phyloP scores from a whole-genome alignment of 2,329 filamentous ascomycete species.

The Colletotrichum orchidophilum region DNA sequence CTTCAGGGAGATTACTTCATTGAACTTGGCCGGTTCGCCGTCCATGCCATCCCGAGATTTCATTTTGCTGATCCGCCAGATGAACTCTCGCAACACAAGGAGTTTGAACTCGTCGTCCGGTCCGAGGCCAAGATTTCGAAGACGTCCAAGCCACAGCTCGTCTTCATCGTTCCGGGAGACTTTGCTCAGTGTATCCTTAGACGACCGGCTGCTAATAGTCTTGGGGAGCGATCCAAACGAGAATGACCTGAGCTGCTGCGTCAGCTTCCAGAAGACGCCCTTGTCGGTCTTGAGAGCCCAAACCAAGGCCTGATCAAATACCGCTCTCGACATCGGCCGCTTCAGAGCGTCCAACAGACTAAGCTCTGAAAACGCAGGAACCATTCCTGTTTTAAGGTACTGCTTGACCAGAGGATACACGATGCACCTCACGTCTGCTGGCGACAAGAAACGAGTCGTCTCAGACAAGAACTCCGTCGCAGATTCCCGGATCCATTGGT shows the following conservation, averaged over 20 bases:
- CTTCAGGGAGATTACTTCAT: constrained; percentile 78
- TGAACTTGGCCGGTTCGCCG: constrained; percentile 59
- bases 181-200: constrained; percentile 69
- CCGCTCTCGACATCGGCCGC: constrained; percentile 78
- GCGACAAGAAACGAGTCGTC: constrained; percentile 77
- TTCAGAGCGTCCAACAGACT: constrained; percentile 84
- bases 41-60: constrained; percentile 63
- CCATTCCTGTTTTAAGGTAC: constrained; percentile 79
- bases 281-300: constrained; percentile 88
- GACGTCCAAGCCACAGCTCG: constrained; percentile 87
- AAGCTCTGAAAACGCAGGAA: constrained; percentile 74
- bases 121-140: constrained; percentile 84
- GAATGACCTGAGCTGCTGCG: constrained; percentile 70
- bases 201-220: constrained; percentile 62
- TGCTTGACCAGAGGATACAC: constrained; percentile 82
- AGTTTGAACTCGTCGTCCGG: constrained; percentile 91
- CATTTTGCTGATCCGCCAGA: constrained; percentile 84
- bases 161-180: constrained; percentile 88
- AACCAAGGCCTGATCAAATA: constrained; percentile 84
- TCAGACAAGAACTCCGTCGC: constrained; percentile 84
- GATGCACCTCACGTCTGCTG: constrained; percentile 85
- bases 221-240: constrained; percentile 70
- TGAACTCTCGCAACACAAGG: constrained; percentile 85
- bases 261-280: constrained; percentile 87
- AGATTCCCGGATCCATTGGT: constrained; percentile 93